Conservation (phyloP, 352 stramenopile genomes). For the Blastocystis sp. region DNA sequence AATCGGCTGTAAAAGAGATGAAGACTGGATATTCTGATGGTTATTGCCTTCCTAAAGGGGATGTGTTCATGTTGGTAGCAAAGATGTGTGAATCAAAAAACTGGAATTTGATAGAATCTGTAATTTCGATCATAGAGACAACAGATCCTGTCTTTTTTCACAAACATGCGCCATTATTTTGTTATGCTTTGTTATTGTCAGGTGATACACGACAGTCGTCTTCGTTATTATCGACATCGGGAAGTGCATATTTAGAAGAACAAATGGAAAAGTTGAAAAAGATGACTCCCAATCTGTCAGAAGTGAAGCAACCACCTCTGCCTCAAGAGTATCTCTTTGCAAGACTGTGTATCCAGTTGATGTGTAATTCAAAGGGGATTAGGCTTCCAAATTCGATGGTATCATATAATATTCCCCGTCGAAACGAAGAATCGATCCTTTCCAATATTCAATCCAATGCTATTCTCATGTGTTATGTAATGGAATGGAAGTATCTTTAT, state of each 20-base stretch:
- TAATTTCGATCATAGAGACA: neutral
- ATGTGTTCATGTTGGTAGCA: slow-evolving; percentile 26
- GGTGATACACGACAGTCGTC: neutral
- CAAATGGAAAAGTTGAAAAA: neutral
- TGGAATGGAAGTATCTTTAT: slow-evolving; percentile 5
- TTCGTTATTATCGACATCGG: neutral
- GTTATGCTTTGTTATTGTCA: slow-evolving; percentile 13
- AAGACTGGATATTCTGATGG: neutral
- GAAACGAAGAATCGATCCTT: neutral
- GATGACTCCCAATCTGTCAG: neutral
- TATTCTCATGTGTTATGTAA: slow-evolving; percentile 14
- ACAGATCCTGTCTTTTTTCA: neutral
- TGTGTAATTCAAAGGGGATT: neutral
- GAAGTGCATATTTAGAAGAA: neutral
- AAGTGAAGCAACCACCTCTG: neutral
- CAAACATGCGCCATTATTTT: neutral
- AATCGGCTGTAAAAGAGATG: neutral
- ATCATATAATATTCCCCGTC: neutral
- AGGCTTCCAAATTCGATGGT: neutral
- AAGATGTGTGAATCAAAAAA: neutral
- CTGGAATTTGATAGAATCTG: neutral
- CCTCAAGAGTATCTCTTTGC: slow-evolving; percentile 54
- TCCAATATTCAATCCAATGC: neutral
- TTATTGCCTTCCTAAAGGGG: slow-evolving; percentile 1
- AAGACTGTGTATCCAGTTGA: slow-evolving; percentile 16